Conservation (phyloP, 768 basidiomycete species). For the Leccinum subgranulosum region DNA sequence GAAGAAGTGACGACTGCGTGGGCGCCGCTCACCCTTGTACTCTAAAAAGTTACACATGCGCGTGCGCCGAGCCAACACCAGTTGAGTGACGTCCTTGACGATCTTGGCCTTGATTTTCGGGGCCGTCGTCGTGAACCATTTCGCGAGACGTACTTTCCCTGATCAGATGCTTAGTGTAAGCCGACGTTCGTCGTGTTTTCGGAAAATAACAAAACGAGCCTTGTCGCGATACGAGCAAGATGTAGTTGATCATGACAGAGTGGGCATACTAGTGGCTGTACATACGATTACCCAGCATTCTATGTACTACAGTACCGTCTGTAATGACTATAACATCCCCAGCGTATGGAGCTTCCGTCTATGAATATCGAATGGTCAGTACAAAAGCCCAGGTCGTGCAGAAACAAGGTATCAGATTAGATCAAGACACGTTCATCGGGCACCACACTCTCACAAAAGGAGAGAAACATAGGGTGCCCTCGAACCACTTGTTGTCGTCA, state of each 20-base stretch:
- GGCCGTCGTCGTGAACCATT: constrained; percentile 91
- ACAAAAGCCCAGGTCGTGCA: neutral
- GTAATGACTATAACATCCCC: neutral
- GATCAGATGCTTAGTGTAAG: constrained; percentile 12
- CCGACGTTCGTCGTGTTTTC: neutral
- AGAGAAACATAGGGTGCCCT: constrained; percentile 51
- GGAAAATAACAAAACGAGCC: constrained; percentile 41
- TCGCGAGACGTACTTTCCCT: constrained; percentile 93
- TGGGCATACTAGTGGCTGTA: constrained; percentile 24
- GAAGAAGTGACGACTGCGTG: no score
- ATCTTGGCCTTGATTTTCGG: constrained; percentile 85
- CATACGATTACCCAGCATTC: neutral
- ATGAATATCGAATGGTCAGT: constrained; percentile 9
- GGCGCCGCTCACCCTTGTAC: constrained; percentile 72
- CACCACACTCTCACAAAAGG: constrained; percentile 36
- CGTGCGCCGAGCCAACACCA: constrained; percentile 83
- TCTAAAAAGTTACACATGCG: constrained; percentile 96
- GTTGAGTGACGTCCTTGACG: constrained; percentile 92
- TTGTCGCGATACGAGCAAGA: constrained; percentile 92
- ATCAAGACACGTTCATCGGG: constrained; percentile 77
- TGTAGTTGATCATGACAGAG: constrained; percentile 78
- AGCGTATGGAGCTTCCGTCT: neutral
- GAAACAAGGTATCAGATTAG: constrained; percentile 72
- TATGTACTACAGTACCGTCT: neutral
- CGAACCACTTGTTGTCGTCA: constrained; percentile 76